Evolutionary conservation across 306 rosid genomes (phyloP).

Genomic region (Castanea mollissima): DNA sequence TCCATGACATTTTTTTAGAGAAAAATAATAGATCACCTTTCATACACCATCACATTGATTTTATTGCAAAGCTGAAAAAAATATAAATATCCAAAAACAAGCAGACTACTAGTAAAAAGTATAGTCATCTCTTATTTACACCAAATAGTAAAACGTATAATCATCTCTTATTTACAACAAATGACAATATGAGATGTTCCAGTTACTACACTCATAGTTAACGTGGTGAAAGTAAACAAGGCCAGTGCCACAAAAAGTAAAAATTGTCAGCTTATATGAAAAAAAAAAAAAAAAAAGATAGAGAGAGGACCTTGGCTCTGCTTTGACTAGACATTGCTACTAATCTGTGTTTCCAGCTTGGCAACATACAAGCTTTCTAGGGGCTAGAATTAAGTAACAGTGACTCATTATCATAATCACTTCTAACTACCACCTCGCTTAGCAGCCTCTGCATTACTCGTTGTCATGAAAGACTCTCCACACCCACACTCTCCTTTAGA

Average conservation of each 20-base stretch:
- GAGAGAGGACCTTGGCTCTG: not conserved
- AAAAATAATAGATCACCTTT: not conserved
- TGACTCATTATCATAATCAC: not conserved
- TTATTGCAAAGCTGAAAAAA: not conserved
- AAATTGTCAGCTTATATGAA: too few relatives aligned
- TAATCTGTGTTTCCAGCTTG: not conserved
- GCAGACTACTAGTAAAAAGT: not conserved
- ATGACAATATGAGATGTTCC: not conserved
- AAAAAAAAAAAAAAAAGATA: too few relatives aligned
- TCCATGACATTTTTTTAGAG: not conserved
- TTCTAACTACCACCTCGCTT: conserved; percentile 42
- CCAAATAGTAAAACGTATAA: not conserved
- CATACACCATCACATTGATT: not conserved
- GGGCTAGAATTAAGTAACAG: not conserved
- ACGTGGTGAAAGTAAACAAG: not conserved
- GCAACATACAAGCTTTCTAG: not conserved
- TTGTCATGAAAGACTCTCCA: conserved; percentile 90
- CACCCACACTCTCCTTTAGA: conserved; percentile 98
- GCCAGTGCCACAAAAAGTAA: too few relatives aligned
- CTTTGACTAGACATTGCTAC: not conserved
- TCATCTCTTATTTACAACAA: not conserved
- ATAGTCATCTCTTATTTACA: not conserved
- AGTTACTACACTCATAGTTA: not conserved
- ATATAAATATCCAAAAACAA: not conserved
- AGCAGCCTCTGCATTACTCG: conserved; percentile 43